Percentiles rank a stretch among this genome's conserved stretches.
Evolutionary conservation across 768 basidiomycete genomes (phyloP).

Genomic region (Mrakia blollopis): DNA sequence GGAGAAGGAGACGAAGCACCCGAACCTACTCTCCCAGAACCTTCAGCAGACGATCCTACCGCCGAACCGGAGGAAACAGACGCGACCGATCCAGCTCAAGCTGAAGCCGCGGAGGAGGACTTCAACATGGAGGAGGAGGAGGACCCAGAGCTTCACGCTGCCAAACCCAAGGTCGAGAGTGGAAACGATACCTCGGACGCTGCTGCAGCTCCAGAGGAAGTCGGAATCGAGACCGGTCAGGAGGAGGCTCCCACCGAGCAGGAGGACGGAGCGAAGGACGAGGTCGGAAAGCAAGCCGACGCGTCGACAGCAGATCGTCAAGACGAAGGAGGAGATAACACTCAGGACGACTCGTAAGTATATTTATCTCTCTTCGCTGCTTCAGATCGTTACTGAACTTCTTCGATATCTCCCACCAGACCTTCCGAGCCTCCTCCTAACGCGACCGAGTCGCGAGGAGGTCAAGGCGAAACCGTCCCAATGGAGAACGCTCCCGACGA

Average conservation of each 20-base stretch:
- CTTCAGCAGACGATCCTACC: conserved; percentile 19
- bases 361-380: neutral
- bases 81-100: conserved; percentile 40
- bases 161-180: conserved; percentile 31
- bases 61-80: conserved; percentile 35
- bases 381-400: neutral
- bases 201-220: conserved; percentile 32
- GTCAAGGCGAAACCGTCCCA: conserved; percentile 31
- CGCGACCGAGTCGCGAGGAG: conserved; percentile 29
- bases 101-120: conserved; percentile 44
- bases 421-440: conserved; percentile 28
- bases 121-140: conserved; percentile 45
- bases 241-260: conserved; percentile 32
- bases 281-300: conserved; percentile 31
- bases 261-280: conserved; percentile 31
- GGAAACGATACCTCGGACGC: conserved; percentile 35
- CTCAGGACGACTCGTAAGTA: conserved; percentile 32
- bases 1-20: conserved; percentile 23
- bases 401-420: neutral
- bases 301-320: conserved; percentile 21
- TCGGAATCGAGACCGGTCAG: conserved; percentile 34
- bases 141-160: conserved; percentile 33
- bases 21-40: conserved; percentile 15
- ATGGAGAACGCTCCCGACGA: conserved; percentile 20
- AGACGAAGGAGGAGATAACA: conserved; percentile 29